Evolutionary conservation across 805 yeast genomes (phyloP), one percentile per base, ranked within the genome.

Genomic region (Komagataella ulmi): DNA sequence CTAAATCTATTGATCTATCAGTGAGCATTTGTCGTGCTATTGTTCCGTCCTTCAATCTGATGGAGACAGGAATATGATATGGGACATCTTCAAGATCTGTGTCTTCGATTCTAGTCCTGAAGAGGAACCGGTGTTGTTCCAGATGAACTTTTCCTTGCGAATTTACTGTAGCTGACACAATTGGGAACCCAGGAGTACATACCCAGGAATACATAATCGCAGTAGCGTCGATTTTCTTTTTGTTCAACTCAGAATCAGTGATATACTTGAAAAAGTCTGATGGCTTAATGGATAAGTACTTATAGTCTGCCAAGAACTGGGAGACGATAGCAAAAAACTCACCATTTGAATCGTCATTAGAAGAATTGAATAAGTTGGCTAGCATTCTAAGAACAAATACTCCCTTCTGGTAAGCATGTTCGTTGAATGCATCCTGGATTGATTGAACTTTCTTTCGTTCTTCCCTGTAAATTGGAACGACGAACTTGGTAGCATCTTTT

Each of bases 131-230:
- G 54, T 70, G 73, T 57, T 74, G 77, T 48, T 62, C 71, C 8
- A 70, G 54, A 24, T 54, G 44, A 5, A 74, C 58, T 50, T 62
- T 65, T 5, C 54, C 59, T 2, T 59, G 64, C 0, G 59, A 63
- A 19, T 59, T 59, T 1, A 58, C 46, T 1, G 58, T 54, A 2
- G 77, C 77, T 2, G 62, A 57, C 6, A 83, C 58, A 2, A 77
- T 60, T 4, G 90, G 88, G 50, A 66, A 75, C 1, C 90, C 89
- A 0, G 82, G 72, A 12, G 73, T 63, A 58, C 77, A 72, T 2
- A 75, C 64, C 89, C 88, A 83, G 1, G 86, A 74, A 54, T 77
- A 74, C 54, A 75, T 66, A 50, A 81, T 77, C 0, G 74, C 66
- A 19, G 73, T 63, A n/a, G 80, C 57, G 57, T 80, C 82, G 47